phyloP scores from a whole-genome alignment of 129 eudicot genomes.

The Pseudognaphalium luteoalbum region DNA sequence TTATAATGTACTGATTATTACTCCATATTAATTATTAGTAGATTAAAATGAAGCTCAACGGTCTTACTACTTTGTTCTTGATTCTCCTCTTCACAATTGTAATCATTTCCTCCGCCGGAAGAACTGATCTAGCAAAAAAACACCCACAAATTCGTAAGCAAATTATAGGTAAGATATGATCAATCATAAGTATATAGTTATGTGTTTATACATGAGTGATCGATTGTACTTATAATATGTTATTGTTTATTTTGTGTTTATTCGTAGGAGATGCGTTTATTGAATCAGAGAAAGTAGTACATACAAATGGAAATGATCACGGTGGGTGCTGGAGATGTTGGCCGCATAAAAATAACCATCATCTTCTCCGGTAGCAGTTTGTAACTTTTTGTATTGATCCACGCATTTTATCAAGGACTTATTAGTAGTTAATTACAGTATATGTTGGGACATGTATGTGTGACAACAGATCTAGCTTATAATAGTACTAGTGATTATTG shows the following conservation, averaged over 20 bases:
- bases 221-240: too few species aligned
- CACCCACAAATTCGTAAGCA: not conserved
- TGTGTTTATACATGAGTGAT: not conserved
- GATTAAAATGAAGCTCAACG: not conserved
- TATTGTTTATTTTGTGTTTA: not conserved
- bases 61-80: conserved; percentile 4
- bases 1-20: too few species aligned
- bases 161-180: too few species aligned
- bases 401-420: not conserved
- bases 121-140: not conserved
- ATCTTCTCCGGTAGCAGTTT: not conserved
- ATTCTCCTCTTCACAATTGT: not conserved
- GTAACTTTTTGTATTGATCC: not conserved
- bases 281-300: not conserved
- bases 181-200: too few species aligned
- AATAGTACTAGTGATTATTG: too few species aligned
- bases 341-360: not conserved
- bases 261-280: not conserved
- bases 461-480: too few species aligned
- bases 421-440: too few species aligned
- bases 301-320: not conserved
- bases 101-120: not conserved
- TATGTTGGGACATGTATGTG: too few species aligned
- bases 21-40: too few species aligned
- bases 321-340: conserved; percentile 7